Base-by-base conservation (phyloP, 192 early-diverging fungal genomes). In the Dimargaris cristalligena region DNA sequence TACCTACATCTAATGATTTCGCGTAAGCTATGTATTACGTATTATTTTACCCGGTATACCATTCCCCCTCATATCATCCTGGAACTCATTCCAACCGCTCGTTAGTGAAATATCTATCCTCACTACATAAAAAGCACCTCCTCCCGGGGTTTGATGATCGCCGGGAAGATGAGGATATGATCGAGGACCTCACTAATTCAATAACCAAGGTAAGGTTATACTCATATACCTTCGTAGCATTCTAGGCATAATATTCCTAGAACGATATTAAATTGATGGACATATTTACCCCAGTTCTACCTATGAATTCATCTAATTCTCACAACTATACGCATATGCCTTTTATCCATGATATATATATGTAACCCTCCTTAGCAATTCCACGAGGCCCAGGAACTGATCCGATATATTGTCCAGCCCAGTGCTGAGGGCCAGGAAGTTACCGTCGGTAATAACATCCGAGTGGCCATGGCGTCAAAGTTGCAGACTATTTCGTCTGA, bases 141-240 rank as follows among this genome's bases (percentile, higher is more conserved):
- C 64, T 96, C 52, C 94, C 94, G 22, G 93, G 93, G 32, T 98
- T 98, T 61, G 90, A 94, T 58, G 93, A 98, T 71, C 78, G 82
- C 23, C 69, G 78, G 0, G 76, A 67, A 2, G 87, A 90, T 64
- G 86, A 90, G 64, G 72, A 74, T 52, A 84, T 83, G 49, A 97
- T 97, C 51, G 84, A 93, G 33, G 66, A 68, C 25, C 65, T 92
- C 46, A 91, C 92, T 4, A 76, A 82, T 4, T 82, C 87, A 14
- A 91, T 97, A 58, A 93, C 92, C 3, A 67, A 78, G 41, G 85
- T 90, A 74, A 62, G 61, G n/a, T n/a, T n/a, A n/a, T n/a, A n/a
- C n/a, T n/a, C n/a, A n/a, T n/a, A n/a, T n/a, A n/a, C n/a, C n/a
- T n/a, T n/a, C n/a, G n/a, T n/a, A n/a, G n/a, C n/a, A n/a, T n/a